Conservation (phyloP, 306 rosid genomes). For the Mimosa pudica region DNA sequence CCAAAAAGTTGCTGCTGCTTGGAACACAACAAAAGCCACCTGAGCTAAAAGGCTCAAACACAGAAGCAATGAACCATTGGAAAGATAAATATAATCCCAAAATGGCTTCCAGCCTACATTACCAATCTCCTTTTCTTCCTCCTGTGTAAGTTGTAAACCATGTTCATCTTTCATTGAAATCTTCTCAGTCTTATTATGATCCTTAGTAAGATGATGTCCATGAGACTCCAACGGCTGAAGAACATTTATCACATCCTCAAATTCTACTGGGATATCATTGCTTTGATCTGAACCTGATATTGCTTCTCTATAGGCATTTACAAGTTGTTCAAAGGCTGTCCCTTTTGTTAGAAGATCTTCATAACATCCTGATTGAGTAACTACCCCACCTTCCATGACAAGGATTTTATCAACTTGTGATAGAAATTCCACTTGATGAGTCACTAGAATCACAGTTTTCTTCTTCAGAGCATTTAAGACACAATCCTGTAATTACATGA, state of each 20-base stretch:
- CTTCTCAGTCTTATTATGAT: constrained; percentile 36
- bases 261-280: constrained; percentile 32
- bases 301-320: constrained; percentile 71
- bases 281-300: constrained; percentile 41
- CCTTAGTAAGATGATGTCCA: constrained; percentile 29
- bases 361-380: constrained; percentile 70
- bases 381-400: constrained; percentile 68
- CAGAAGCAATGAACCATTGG: constrained; percentile 47
- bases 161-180: constrained; percentile 36
- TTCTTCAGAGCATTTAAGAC: constrained; percentile 59
- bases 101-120: constrained; percentile 74
- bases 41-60: constrained; percentile 31
- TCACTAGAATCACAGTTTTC: constrained; percentile 78
- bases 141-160: constrained; percentile 64
- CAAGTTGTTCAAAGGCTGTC: constrained; percentile 78
- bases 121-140: constrained; percentile 71
- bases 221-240: constrained; percentile 35
- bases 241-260: constrained; percentile 27
- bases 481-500: constrained; percentile 59
- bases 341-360: constrained; percentile 62
- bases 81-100: constrained; percentile 58
- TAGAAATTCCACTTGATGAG: constrained; percentile 87
- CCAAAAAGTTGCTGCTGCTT: constrained; percentile 66
- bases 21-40: constrained; percentile 45
- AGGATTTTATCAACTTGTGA: constrained; percentile 63